Percentiles rank a stretch among this genome's conserved stretches.
Conservation (phyloP, 441 rosid genomes). For the Pelargonium fulgidum region DNA sequence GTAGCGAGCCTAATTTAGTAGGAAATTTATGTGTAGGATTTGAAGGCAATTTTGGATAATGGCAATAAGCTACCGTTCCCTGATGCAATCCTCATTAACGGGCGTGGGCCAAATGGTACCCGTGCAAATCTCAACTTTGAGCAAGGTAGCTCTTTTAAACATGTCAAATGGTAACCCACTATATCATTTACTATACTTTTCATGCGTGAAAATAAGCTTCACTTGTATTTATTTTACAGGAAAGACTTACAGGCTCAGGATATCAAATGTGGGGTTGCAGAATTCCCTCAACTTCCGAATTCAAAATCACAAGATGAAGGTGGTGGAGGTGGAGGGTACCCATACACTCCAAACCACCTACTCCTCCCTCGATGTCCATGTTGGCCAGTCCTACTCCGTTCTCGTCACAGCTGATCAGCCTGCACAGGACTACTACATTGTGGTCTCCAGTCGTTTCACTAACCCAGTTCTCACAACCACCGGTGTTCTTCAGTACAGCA, state of each 20-base stretch:
- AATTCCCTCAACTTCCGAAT: slow-evolving; percentile 72
- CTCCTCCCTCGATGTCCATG: slow-evolving; percentile 75
- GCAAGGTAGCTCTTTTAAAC: slow-evolving; percentile 32
- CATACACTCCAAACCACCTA: slow-evolving; percentile 75
- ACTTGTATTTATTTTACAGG: slow-evolving; percentile 29
- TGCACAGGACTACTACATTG: slow-evolving; percentile 68
- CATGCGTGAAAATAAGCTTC: background rate
- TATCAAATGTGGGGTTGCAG: slow-evolving; percentile 82
- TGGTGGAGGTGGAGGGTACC: slow-evolving; percentile 92
- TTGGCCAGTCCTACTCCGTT: slow-evolving; percentile 47
- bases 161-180: background rate
- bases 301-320: slow-evolving; percentile 67
- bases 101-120: slow-evolving; percentile 60
- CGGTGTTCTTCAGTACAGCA: slow-evolving; percentile 60
- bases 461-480: slow-evolving; percentile 44
- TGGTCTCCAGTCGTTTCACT: slow-evolving; percentile 74
- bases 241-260: slow-evolving; percentile 74
- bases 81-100: slow-evolving; percentile 82
- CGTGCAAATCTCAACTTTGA: slow-evolving; percentile 41
- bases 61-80: slow-evolving; percentile 44
- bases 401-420: slow-evolving; percentile 68
- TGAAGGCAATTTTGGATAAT: too few relatives aligned
- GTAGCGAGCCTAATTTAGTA: too few relatives aligned
- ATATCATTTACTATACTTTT: too few relatives aligned
- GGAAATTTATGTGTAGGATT: too few relatives aligned